Base-by-base conservation (phyloP, 805 yeast species). In the Clavispora vitiphila region DNA sequence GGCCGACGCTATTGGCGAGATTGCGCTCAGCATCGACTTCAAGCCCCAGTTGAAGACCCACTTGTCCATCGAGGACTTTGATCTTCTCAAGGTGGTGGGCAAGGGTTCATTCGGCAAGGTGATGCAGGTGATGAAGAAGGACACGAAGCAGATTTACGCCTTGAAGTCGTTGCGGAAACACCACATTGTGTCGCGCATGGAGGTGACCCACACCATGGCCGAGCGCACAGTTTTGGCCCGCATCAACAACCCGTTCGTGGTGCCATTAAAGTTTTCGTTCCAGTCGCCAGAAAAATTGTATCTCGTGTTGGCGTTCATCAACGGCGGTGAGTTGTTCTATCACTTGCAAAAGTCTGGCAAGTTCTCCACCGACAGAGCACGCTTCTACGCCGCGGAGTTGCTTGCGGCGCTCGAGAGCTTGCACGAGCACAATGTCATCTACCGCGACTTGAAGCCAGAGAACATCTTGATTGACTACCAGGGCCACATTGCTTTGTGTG, bases 21-120 rank as follows among this genome's bases (percentile, higher is more conserved):
- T 86, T 38, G 76, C 79, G 56, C 58, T 86, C 21, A 73, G 83
- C 18, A 73, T 85, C 25, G 88, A 83, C 55, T 85, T 78, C 64
- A 81, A 81, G 61, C 84, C 88, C 16, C 58, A 62, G 29, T 70
- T 76, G 40, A 76, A 65, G 49, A 78, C 82, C 49, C 83, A 84
- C 38, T 70, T 93, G 37, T 73, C 88, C 1, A 88, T 93, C 51
- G 96, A 89, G 43, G 96, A 91, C 58, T 91, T 93, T 65, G 96
- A 89, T 55, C 68, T 93, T 39, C 74, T 93, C 52, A 93, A 93
- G 64, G 99, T 93, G 18, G 88, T 93, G 41, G 99, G 99, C 27
- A 93, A 93, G 61, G 99, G 99, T 7, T 89, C 97, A 8, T 93
- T 93, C 61, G 99, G 99, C 39, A 93, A 93, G 65, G 99, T 93